Evolutionary conservation across 2,329 filamentous ascomycete species (phyloP).

Genomic region (Cercospora citrullina): DNA sequence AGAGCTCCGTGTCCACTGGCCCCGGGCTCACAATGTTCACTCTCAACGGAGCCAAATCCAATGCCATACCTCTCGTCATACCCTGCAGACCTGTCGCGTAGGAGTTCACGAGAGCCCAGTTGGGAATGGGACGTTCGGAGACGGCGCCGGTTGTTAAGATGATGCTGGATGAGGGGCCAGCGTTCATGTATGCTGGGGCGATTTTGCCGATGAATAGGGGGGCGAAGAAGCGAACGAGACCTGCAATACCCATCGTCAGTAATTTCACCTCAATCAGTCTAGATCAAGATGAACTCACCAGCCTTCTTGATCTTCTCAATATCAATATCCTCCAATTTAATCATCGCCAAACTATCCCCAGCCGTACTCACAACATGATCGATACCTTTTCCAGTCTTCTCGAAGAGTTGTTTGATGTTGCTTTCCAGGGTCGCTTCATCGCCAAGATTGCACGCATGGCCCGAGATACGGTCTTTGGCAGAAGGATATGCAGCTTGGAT

Average conservation of each 20-base stretch:
- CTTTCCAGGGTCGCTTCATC: constrained; percentile 49
- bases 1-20: constrained; percentile 48
- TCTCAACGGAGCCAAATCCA: constrained; percentile 63
- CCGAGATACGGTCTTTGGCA: constrained; percentile 42
- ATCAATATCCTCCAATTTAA: constrained; percentile 46
- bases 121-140: constrained; percentile 52
- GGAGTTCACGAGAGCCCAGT: constrained; percentile 53
- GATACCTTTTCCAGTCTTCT: constrained; percentile 42
- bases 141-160: constrained; percentile 59
- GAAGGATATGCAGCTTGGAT: constrained; percentile 50
- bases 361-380: constrained; percentile 62
- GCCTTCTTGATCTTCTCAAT: constrained; percentile 45
- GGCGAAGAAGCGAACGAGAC: constrained; percentile 54
- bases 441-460: constrained; percentile 53
- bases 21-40: constrained; percentile 65
- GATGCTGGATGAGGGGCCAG: constrained; percentile 49
- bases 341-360: constrained; percentile 48
- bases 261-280: no score
- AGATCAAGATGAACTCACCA: neutral
- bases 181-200: constrained; percentile 47
- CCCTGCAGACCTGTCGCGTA: constrained; percentile 55
- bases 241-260: constrained; percentile 19
- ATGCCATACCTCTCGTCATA: constrained; percentile 57
- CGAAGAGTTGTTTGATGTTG: constrained; percentile 51
- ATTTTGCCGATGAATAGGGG: constrained; percentile 57